Evolutionary conservation across 139 green algal species (phyloP), one percentile per base, ranked within the genome.

Genomic region (Closterium sp.): DNA sequence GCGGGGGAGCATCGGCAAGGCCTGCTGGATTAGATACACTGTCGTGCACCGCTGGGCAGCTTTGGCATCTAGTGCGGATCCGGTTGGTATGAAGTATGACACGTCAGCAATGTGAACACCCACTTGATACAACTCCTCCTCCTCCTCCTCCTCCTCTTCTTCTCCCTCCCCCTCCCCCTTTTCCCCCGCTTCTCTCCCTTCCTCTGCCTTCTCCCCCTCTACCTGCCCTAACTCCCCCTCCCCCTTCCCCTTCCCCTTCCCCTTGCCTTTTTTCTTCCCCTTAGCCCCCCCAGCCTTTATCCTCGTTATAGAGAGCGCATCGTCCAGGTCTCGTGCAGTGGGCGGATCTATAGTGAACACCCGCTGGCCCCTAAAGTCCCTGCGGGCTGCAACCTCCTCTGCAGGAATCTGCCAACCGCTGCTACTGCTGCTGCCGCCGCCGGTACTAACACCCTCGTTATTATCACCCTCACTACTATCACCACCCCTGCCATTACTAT

Each of bases 21-120:
- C 95, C 28, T 70, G 70, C 31, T 96, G 89, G 10, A 95, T 93
- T 19, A 96, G 89, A 89, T 96, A 96, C 17, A 94, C 92, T 28
- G 70, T 93, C 27, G 95, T 96, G 24, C 90, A 94, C 5, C 95
- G 87, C 87, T 38, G 34, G 24, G 30, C 50, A 5, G 92, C 92
- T 34, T 94, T 89, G n/a, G n/a, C 87, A 91, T 99, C 98, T 79
- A 99, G 93, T 22, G 96, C 95, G 5, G 92, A 97, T 27, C 94
- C 94, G 0, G 97, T 88, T 11, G 31, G 90, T 70, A 95, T 87
- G 86, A 97, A 96, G 62, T 96, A 91, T 10, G 88, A 92, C 30
- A 96, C 95, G 84, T 96, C 95, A 9, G 95, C 95, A 90, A 96
- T 96, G 95, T 96, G 95, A 13, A 96, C 95, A 27, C 95, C 95